Base-by-base conservation (phyloP, 1,284 basidiomycete genomes). In the Naganishia sp. region DNA sequence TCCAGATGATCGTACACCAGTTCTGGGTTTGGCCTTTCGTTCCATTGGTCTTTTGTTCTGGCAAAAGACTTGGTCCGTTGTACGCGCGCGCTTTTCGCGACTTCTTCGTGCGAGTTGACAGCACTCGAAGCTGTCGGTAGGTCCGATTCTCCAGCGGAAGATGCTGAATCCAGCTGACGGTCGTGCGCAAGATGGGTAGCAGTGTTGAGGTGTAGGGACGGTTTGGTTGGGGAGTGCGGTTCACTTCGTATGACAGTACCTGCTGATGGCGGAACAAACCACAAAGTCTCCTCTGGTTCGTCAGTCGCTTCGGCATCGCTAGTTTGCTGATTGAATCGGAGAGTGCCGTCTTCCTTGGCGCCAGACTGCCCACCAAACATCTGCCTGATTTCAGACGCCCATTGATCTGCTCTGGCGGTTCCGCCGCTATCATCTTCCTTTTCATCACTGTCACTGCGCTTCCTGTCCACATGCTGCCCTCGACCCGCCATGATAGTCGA, bases 1-100 rank as follows among this genome's bases (percentile, higher is more conserved):
- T 98, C 92, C 7, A 99, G 84, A 65, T 90, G 88, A 65, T 98
- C 90, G 77, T 94, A 94, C 63, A 99, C 88, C 73, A 92, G 90
- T 76, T 99, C 96, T 0, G 94, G 88, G 39, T 89, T 87, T 15
- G 96, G 96, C 74, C 96, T 90, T 70, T 90, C 87, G 54, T 89
- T 89, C 90, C 90, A 93, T 60, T 77, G 75, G 54, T 74, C 69
- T 58, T 72, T 76, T 15, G 73, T 72, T 49, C 71, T 67, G 2
- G 74, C 74, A 52, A 76, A 77, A 0, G 75, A 76, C 63, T 75
- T 74, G 47, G 68, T 69, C 23, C 75, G 71, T 35, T 68, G 71
- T 3, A 74, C 55, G 73, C 75, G 35, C 70, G 73, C 9, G 72
- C 72, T 35, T 67, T 71, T 56, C 74, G 72, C 13, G 71, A 75